Evolutionary conservation across 1,139 yeast species (phyloP).

Genomic region (Nakaseomyces sp.): DNA sequence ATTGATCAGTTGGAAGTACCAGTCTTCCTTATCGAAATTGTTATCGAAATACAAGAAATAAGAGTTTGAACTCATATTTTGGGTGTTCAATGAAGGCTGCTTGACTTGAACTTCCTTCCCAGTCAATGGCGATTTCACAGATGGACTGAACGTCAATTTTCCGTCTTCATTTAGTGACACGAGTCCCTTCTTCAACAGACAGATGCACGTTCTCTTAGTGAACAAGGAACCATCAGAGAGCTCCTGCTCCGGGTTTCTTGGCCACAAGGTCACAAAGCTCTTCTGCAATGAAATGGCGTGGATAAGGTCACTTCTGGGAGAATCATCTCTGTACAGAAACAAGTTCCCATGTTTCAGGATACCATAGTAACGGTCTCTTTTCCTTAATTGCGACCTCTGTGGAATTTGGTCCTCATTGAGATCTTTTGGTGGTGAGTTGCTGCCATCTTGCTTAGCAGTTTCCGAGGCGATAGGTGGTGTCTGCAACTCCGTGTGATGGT

Average conservation of each 20-base stretch:
- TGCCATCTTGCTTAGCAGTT: slow-evolving; percentile 22
- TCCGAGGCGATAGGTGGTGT: slow-evolving; percentile 31
- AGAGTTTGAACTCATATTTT: slow-evolving; percentile 14
- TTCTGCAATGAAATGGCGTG: slow-evolving; percentile 73
- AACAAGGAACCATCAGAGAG: slow-evolving; percentile 67
- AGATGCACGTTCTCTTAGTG: slow-evolving; percentile 70
- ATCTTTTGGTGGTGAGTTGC: slow-evolving; percentile 31
- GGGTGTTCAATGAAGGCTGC: slow-evolving; percentile 1
- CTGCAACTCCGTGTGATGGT: slow-evolving; percentile 48
- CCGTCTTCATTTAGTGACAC: slow-evolving; percentile 8
- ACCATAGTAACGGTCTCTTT: slow-evolving; percentile 57
- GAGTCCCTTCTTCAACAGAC: slow-evolving; percentile 43
- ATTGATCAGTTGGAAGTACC: slow-evolving; percentile 77
- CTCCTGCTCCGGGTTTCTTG: slow-evolving; percentile 39
- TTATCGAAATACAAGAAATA: slow-evolving; percentile 70
- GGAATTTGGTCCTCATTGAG: slow-evolving; percentile 34
- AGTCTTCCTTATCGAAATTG: slow-evolving; percentile 79
- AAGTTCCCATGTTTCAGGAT: slow-evolving; percentile 77
- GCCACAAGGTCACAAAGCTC: slow-evolving; percentile 78
- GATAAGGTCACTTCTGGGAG: slow-evolving; percentile 43
- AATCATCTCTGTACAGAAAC: slow-evolving; percentile 65
- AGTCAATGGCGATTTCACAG: not conserved
- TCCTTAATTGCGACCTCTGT: slow-evolving; percentile 27
- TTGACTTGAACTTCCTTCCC: slow-evolving; percentile 1
- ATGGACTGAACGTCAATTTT: not conserved